A percentile compares a stretch with the other conserved stretches of the same genome.
Conservation (phyloP, 805 yeast genomes). For the Kuraishia hungarica region DNA sequence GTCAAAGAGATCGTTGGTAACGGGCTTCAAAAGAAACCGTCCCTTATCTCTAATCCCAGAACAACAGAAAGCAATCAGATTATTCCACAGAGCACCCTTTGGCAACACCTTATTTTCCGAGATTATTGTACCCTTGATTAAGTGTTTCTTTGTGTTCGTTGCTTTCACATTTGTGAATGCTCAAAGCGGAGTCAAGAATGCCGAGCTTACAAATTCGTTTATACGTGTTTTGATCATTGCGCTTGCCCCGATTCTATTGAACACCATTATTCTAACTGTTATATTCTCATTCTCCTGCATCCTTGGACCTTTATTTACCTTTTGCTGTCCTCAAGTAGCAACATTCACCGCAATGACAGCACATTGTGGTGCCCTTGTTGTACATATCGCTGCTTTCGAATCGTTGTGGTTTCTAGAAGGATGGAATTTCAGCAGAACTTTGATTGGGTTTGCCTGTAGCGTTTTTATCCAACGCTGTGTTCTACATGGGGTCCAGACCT, state of each 20-base stretch:
- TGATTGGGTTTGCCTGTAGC: conserved; percentile 30
- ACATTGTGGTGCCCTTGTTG: conserved; percentile 25
- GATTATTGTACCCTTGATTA: conserved; percentile 60
- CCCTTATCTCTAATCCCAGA: conserved; percentile 50
- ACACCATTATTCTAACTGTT: conserved; percentile 21
- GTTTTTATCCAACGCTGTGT: conserved; percentile 28
- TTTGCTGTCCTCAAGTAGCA: conserved; percentile 25
- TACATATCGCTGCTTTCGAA: conserved; percentile 27
- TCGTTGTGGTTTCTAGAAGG: conserved; percentile 31
- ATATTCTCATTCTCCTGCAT: conserved; percentile 27
- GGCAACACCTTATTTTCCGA: conserved; percentile 75
- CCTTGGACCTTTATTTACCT: conserved; percentile 26
- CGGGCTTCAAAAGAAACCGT: conserved; percentile 79
- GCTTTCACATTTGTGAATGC: conserved; percentile 80
- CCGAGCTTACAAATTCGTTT: conserved; percentile 47
- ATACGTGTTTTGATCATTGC: conserved; percentile 50
- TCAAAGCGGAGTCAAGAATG: conserved; percentile 66
- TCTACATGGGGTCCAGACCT: conserved; percentile 21
- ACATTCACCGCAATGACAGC: conserved; percentile 30
- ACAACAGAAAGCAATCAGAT: conserved; percentile 35
- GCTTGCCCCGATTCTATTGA: conserved; percentile 38
- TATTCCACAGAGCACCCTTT: conserved; percentile 68
- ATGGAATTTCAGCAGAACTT: conserved; percentile 28
- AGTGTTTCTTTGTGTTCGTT: conserved; percentile 57
- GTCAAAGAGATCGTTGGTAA: conserved; percentile 74